A percentile compares a stretch with the other conserved stretches of the same genome.
Evolutionary conservation across 1,139 yeast genomes (phyloP).

Genomic region (Pichia sp.): DNA sequence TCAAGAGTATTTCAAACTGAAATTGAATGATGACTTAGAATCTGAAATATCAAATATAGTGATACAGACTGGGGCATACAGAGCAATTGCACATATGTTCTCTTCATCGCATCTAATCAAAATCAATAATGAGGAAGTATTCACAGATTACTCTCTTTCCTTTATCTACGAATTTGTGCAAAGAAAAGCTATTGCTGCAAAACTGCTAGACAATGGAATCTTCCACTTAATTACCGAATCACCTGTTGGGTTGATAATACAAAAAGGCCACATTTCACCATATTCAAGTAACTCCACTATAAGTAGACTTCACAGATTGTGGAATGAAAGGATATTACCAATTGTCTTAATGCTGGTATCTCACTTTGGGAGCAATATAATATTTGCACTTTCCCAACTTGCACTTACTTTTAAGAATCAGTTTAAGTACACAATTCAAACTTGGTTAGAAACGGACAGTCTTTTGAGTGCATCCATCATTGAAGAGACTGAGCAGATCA

Average conservation of each 20-base stretch:
- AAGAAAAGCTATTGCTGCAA: slow-evolving; percentile 61
- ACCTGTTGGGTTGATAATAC: slow-evolving; percentile 62
- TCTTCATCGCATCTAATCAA: slow-evolving; percentile 63
- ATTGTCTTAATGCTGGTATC: slow-evolving; percentile 57
- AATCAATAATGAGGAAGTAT: slow-evolving; percentile 53
- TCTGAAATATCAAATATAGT: slow-evolving; percentile 50
- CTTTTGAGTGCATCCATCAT: slow-evolving; percentile 61
- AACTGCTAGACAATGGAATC: slow-evolving; percentile 59
- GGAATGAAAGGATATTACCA: slow-evolving; percentile 80
- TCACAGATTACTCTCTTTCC: slow-evolving; percentile 69
- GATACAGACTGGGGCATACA: slow-evolving; percentile 56
- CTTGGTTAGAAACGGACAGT: slow-evolving; percentile 61
- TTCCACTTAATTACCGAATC: slow-evolving; percentile 70
- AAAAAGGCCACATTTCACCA: slow-evolving; percentile 58
- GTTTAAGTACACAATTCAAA: slow-evolving; percentile 54
- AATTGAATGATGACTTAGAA: slow-evolving; percentile 47
- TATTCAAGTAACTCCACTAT: slow-evolving; percentile 29
- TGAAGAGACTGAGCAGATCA: slow-evolving; percentile 77
- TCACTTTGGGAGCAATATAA: slow-evolving; percentile 56
- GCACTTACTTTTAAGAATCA: slow-evolving; percentile 63
- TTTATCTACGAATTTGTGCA: slow-evolving; percentile 67
- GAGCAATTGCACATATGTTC: slow-evolving; percentile 60
- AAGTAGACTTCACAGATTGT: slow-evolving; percentile 54
- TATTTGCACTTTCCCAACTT: slow-evolving; percentile 65
- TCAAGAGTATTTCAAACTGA: slow-evolving; percentile 51